Conservation (phyloP, 805 yeast genomes). For the Candida ficus region DNA sequence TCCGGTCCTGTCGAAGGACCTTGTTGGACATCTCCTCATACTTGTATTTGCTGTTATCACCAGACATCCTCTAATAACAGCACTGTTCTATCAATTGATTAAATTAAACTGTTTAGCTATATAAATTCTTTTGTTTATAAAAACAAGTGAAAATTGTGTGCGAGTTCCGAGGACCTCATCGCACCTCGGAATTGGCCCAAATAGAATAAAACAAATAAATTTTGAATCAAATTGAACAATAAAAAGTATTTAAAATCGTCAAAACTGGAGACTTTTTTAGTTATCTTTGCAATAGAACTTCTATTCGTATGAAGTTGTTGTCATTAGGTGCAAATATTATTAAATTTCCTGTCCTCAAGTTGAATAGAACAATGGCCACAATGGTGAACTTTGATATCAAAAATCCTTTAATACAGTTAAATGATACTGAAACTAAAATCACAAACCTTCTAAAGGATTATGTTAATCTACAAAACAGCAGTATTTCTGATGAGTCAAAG, state of each 20-base stretch:
- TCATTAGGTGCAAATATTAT: neutral
- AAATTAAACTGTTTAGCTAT: neutral
- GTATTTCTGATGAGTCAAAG: slow-evolving; percentile 7
- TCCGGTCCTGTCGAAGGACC: slow-evolving; percentile 56
- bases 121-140: neutral
- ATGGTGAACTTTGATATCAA: slow-evolving; percentile 2
- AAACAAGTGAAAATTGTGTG: neutral
- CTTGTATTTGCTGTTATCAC: slow-evolving; percentile 35
- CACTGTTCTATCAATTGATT: neutral
- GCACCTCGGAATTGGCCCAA: neutral
- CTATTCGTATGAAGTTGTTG: neutral
- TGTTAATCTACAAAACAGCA: slow-evolving; percentile 16
- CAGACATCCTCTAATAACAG: slow-evolving; percentile 12
- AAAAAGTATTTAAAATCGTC: too few species aligned
- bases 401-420: slow-evolving; percentile 27
- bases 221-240: too few species aligned
- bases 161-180: neutral
- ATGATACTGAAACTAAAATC: slow-evolving; percentile 38
- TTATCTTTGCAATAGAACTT: too few species aligned
- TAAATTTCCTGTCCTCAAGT: neutral
- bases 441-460: slow-evolving; percentile 36
- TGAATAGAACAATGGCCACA: neutral
- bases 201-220: neutral
- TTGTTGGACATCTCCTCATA: slow-evolving; percentile 75
- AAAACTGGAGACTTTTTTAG: too few species aligned